phyloP scores from a whole-genome alignment of 345 rosid species.

The Aquilaria yunnanensis region DNA sequence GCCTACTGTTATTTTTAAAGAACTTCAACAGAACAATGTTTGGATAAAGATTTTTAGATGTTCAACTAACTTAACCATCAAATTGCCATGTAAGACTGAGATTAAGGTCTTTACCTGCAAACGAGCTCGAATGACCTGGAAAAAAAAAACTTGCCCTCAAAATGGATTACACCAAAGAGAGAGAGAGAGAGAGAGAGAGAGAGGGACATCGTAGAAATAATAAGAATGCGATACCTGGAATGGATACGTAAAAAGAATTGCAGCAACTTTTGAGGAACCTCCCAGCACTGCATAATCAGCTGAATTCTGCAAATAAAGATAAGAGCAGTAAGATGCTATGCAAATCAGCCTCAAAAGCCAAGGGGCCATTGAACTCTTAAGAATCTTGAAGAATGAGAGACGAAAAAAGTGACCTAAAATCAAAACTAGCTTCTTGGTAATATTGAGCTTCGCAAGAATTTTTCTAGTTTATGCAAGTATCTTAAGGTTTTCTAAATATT shows the following conservation, averaged over 20 bases:
- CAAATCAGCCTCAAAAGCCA: no score
- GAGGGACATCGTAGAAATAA: not conserved
- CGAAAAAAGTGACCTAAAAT: no score
- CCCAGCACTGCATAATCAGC: constrained; percentile 87
- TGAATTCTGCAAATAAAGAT: constrained; percentile 47
- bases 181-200: not conserved
- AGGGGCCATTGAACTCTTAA: no score
- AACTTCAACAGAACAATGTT: no score
- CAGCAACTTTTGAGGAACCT: constrained; percentile 80
- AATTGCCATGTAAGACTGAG: not conserved
- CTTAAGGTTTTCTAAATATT: no score
- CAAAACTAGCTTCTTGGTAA: no score
- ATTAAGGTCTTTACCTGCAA: constrained; percentile 52
- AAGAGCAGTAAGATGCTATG: constrained; percentile 4
- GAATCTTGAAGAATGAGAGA: no score
- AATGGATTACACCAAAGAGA: constrained; percentile 7
- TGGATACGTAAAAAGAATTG: constrained; percentile 84
- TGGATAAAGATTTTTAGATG: no score
- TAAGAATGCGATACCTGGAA: constrained; percentile 48
- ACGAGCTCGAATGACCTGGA: constrained; percentile 85
- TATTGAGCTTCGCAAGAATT: no score
- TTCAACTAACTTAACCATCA: no score
- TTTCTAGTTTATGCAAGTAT: no score
- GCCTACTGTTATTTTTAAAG: no score
- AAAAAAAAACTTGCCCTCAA: constrained; percentile 8